These are phyloP conservation scores for Calonectria crousiana DNA, from an alignment of 2,329 filamentous ascomycete species.

Conservation along the genomic window DNA sequence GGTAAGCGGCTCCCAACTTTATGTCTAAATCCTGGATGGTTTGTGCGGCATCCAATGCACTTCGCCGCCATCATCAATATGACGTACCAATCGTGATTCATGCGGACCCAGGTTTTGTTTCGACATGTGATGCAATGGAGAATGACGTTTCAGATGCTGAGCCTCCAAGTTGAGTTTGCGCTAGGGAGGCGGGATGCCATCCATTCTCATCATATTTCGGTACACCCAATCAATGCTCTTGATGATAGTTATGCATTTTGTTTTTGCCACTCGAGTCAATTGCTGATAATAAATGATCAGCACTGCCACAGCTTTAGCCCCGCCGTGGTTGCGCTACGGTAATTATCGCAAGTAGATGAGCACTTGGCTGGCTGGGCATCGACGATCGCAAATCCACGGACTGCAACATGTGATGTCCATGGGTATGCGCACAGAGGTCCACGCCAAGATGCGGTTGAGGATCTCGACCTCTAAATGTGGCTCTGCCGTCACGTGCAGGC, in stretches of 20 bases:
- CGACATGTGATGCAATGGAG: neutral
- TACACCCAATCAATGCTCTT: neutral
- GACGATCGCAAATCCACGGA: neutral
- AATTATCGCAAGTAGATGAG: neutral
- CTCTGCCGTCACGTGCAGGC: neutral
- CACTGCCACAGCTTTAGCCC: neutral
- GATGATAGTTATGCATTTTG: neutral
- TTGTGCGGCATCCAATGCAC: neutral
- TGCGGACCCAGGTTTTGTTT: neutral
- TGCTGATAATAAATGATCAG: neutral
- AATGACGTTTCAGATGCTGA: neutral
- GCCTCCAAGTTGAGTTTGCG: neutral
- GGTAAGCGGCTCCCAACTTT: neutral
- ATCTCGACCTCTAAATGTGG: neutral
- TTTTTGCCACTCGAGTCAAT: neutral
- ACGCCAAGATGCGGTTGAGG: neutral
- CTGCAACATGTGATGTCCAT: neutral
- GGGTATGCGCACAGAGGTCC: neutral
- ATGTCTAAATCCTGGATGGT: neutral
- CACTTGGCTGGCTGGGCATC: neutral
- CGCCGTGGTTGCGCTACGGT: neutral
- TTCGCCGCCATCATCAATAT: neutral
- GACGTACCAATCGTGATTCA: neutral
- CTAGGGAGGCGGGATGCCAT: neutral
- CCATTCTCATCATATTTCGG: neutral